Evolutionary conservation across 2,329 filamentous ascomycete genomes (phyloP).

Genomic region (Tolypocladium endophyticum): DNA sequence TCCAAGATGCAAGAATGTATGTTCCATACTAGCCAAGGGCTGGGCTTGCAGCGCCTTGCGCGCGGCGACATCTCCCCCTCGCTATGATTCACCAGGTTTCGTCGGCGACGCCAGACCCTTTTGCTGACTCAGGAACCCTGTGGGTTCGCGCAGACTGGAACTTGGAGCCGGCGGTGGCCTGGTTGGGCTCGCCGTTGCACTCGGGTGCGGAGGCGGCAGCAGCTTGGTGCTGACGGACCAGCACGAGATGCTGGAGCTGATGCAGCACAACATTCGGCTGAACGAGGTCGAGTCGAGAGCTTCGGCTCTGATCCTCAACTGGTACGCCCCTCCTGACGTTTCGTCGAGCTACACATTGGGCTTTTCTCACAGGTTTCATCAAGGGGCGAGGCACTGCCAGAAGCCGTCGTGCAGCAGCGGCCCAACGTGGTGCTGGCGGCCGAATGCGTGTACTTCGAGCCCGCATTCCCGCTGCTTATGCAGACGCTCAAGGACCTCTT

Average conservation of each 20-base stretch:
- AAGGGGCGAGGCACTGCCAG: slow-evolving; percentile 52
- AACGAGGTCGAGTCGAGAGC: slow-evolving; percentile 60
- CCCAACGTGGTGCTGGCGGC: slow-evolving; percentile 85
- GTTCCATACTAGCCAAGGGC: slow-evolving; percentile 20
- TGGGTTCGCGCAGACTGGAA: slow-evolving; percentile 54
- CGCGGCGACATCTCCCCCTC: not conserved
- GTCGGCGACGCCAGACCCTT: not conserved
- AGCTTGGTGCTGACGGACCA: slow-evolving; percentile 80
- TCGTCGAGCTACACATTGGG: not conserved
- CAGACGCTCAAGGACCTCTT: slow-evolving; percentile 67
- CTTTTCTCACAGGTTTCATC: slow-evolving; percentile 1
- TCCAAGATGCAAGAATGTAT: slow-evolving; percentile 63
- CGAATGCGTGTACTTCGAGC: slow-evolving; percentile 96
- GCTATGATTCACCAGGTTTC: not conserved
- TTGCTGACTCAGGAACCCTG: slow-evolving; percentile 10
- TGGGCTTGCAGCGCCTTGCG: slow-evolving; percentile 2
- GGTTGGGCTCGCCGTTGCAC: slow-evolving; percentile 57
- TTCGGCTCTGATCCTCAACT: slow-evolving; percentile 65
- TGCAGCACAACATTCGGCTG: slow-evolving; percentile 77
- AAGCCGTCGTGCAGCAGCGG: slow-evolving; percentile 39
- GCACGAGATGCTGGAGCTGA: slow-evolving; percentile 70
- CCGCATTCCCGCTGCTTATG: slow-evolving; percentile 80
- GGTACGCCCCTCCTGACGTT: slow-evolving; percentile 36
- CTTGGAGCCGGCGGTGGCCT: slow-evolving; percentile 86
- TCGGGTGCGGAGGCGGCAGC: slow-evolving; percentile 39